phyloP scores from a whole-genome alignment of 2,329 filamentous ascomycete genomes.

The Coleophoma cylindrospora region DNA sequence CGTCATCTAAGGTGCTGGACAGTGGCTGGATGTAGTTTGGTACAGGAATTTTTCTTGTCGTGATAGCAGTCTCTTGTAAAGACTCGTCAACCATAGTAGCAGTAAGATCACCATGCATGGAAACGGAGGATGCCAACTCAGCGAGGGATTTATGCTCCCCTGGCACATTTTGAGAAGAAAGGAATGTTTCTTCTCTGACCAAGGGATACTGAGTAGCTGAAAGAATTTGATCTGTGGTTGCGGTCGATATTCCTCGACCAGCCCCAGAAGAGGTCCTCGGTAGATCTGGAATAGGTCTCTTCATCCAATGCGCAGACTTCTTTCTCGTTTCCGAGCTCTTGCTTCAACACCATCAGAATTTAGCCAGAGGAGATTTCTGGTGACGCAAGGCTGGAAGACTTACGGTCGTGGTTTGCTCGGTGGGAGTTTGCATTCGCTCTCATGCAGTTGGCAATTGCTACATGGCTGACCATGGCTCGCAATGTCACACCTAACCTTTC shows the following conservation, averaged over 20 bases:
- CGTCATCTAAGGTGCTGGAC: not conserved
- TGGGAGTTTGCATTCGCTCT: not conserved
- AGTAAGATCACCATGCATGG: not conserved
- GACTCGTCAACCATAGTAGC: not conserved
- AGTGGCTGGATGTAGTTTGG: not conserved
- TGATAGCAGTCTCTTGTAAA: not conserved
- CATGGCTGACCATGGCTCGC: not conserved
- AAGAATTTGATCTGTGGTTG: too few relatives aligned
- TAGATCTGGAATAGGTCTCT: conserved; percentile 9
- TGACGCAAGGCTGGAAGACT: not conserved
- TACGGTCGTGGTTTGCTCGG: not conserved
- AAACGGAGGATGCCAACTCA: not conserved
- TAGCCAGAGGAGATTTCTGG: too few relatives aligned
- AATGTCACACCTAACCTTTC: conserved; percentile 1
- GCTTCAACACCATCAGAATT: conserved; percentile 7
- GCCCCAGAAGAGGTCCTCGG: not conserved
- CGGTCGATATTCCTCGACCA: too few relatives aligned
- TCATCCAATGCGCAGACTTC: conserved; percentile 17
- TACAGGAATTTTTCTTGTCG: not conserved
- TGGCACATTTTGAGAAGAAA: not conserved
- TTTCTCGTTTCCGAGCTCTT: conserved; percentile 18
- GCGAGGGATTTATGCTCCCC: not conserved
- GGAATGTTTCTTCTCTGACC: not conserved
- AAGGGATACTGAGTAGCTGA: not conserved
- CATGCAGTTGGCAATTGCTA: not conserved